Evolutionary conservation across 257 asterid genomes (phyloP).

Genomic region (Lithospermum erythrorhizon): DNA sequence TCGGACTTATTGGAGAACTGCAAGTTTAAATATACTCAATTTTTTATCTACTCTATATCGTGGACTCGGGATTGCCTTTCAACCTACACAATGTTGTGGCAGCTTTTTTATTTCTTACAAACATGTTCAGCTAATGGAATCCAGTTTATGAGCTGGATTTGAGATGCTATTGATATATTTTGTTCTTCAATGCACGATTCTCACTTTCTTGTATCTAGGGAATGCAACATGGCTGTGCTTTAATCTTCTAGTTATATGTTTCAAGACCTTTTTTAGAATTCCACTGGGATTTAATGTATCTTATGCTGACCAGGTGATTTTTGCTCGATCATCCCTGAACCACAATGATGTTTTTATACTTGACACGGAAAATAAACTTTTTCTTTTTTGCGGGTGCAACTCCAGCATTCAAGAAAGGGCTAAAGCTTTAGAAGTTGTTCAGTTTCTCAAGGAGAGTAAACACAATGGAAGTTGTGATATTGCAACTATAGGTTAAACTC

Average conservation of each 20-base stretch:
- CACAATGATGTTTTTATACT: slow-evolving; percentile 73
- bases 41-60: neutral
- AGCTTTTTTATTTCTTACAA: too few species aligned
- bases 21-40: neutral
- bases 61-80: neutral
- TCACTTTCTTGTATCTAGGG: neutral
- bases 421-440: slow-evolving; percentile 85
- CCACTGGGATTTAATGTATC: neutral
- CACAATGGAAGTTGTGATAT: slow-evolving; percentile 76
- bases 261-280: neutral
- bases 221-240: neutral
- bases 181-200: neutral
- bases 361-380: slow-evolving; percentile 62
- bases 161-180: too few species aligned
- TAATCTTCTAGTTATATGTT: neutral
- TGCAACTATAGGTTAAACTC: slow-evolving; percentile 56
- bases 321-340: slow-evolving; percentile 65
- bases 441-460: slow-evolving; percentile 66
- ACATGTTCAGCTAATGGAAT: too few species aligned
- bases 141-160: too few species aligned
- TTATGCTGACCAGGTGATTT: slow-evolving; percentile 39
- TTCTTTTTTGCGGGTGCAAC: slow-evolving; percentile 74
- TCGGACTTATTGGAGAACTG: too few species aligned
- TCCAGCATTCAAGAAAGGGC: slow-evolving; percentile 82
- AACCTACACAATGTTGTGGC: neutral